Evolutionary conservation across 2,329 filamentous ascomycete species (phyloP), one percentile per base, ranked within the genome.

Genomic region (Cladorrhinum sp.): DNA sequence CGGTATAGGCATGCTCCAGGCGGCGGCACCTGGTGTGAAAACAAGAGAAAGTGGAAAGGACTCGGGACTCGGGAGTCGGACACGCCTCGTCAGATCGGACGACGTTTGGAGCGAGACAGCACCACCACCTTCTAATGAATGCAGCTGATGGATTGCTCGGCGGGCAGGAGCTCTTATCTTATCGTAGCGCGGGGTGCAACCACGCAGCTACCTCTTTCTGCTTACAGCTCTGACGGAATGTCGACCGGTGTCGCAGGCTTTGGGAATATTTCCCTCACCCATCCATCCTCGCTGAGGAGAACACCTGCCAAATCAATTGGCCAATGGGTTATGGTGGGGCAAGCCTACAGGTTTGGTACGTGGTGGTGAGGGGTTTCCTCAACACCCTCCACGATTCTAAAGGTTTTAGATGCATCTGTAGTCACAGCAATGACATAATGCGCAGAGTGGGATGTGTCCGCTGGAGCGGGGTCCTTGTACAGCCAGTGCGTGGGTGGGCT

Each of bases 1-100:
- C 27, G 55, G 59, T 53, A 66, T 62, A 62, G 62, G 61, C 61
- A 66, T 65, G 63, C 65, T 66, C 65, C 65, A 65, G 64, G 60
- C 58, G 24, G 24, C 54, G 36, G 55, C 50, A 59, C 60, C 62
- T 61, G 64, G 52, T 55, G 59, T 45, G 36, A 18, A 20, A 58
- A 55, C 48, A 49, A 38, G 18, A 52, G 13, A 20, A 24, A n/a
- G n/a, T 32, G 51, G 48, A 32, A 36, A 18, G 25, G 48, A 27
- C 24, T 24, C 12, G 50, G n/a, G 50, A 3, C 25, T n/a, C n/a
- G n/a, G n/a, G 25, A 24, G 16, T 20, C 20, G 29, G 23, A 16
- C 25, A 24, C 29, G 10, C 24, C 13, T 45, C 13, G 24, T 16
- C 38, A 29, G 53, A 56, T 49, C 53, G 38, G 38, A 56, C 38